phyloP scores from a whole-genome alignment of 2,329 filamentous ascomycete genomes.

The Aspergillus oerlinghausenensis region DNA sequence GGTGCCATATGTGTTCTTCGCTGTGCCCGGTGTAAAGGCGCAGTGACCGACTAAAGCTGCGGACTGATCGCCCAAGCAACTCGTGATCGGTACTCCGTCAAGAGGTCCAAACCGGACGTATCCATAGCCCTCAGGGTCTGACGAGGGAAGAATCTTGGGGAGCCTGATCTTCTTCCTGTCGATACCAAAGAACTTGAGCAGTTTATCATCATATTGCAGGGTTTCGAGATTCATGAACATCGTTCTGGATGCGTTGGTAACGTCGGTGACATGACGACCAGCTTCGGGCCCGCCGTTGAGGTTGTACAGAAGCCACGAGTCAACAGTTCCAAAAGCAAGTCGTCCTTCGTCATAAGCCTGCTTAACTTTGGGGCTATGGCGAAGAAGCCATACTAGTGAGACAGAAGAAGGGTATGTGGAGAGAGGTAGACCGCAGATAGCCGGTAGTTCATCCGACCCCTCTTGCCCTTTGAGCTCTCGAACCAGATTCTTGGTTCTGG shows the following conservation, averaged over 20 bases:
- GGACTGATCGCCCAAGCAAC: conserved; percentile 82
- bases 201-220: conserved; percentile 70
- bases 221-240: conserved; percentile 92
- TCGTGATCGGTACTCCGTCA: conserved; percentile 68
- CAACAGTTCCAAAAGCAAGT: conserved; percentile 80
- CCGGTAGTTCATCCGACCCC: conserved; percentile 63
- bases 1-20: conserved; percentile 89
- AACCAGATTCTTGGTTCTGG: conserved; percentile 69
- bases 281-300: conserved; percentile 66
- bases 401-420: conserved; percentile 86
- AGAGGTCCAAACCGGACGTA: conserved; percentile 61
- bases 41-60: conserved; percentile 81
- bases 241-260: conserved; percentile 81
- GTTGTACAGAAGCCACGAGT: conserved; percentile 82
- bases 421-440: conserved; percentile 73
- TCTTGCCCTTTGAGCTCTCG: conserved; percentile 67
- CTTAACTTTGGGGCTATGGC: conserved; percentile 64
- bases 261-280: conserved; percentile 74
- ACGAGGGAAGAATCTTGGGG: conserved; percentile 79
- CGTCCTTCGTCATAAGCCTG: conserved; percentile 71
- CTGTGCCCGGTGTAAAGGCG: conserved; percentile 74
- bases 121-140: conserved; percentile 69
- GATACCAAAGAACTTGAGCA: conserved; percentile 75
- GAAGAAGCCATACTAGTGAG: conserved; percentile 77
- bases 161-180: conserved; percentile 67